These are phyloP conservation scores for Amanita molliuscula DNA, from an alignment of 768 basidiomycete genomes.

Conservation along the genomic window DNA sequence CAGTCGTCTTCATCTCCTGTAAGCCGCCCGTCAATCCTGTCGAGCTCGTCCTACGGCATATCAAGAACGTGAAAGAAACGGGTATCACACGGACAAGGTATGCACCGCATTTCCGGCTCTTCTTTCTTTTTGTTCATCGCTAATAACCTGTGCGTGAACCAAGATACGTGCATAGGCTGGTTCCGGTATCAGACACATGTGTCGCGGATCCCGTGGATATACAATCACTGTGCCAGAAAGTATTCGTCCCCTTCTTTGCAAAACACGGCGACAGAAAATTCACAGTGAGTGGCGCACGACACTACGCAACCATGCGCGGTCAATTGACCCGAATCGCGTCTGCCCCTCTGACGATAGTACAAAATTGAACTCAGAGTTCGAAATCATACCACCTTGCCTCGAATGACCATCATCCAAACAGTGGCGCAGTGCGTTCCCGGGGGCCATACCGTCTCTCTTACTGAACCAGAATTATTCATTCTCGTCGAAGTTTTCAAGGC, in stretches of 20 bases:
- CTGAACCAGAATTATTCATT: conserved; percentile 61
- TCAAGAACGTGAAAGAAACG: conserved; percentile 50
- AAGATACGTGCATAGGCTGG: conserved; percentile 62
- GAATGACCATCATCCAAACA: conserved; percentile 50
- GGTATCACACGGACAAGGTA: conserved; percentile 62
- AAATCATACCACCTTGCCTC: conserved; percentile 64
- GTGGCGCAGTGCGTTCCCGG: conserved; percentile 64
- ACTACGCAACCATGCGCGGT: not conserved
- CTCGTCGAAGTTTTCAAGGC: conserved; percentile 83
- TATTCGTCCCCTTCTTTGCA: conserved; percentile 44
- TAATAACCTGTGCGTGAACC: not conserved
- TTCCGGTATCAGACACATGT: conserved; percentile 61
- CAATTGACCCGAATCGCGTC: not conserved
- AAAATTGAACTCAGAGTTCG: conserved; percentile 70
- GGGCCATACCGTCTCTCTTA: conserved; percentile 57
- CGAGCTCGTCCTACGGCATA: conserved; percentile 50
- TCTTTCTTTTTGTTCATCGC: not conserved
- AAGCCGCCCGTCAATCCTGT: conserved; percentile 73
- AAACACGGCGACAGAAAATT: conserved; percentile 32
- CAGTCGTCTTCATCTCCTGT: conserved; percentile 77
- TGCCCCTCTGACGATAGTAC: conserved; percentile 37
- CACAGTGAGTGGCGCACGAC: conserved; percentile 26
- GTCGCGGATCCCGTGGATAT: conserved; percentile 65
- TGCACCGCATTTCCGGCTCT: not conserved
- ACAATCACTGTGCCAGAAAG: conserved; percentile 41